Percentiles rank a stretch among this genome's conserved stretches.
These are phyloP conservation scores for Verticillium dahliae DNA, from an alignment of 2,329 filamentous ascomycete species.

Conservation along the genomic window DNA sequence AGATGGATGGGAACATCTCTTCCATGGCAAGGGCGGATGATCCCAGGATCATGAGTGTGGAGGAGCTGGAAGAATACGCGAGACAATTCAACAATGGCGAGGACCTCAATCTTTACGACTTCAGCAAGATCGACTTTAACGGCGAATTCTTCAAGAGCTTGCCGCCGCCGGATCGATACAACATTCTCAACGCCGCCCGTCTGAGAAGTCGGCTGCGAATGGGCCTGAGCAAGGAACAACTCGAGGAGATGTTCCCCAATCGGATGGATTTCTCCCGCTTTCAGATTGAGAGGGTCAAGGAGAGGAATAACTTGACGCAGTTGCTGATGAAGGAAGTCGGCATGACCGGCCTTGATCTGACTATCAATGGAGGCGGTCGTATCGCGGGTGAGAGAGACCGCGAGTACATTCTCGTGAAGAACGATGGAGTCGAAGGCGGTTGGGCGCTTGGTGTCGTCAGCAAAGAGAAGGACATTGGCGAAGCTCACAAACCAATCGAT, in stretches of 20 bases:
- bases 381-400: slow-evolving; percentile 81
- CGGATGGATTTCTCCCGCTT: slow-evolving; percentile 96
- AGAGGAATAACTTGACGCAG: slow-evolving; percentile 92
- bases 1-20: slow-evolving; percentile 70
- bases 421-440: slow-evolving; percentile 88
- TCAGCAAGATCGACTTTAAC: slow-evolving; percentile 97
- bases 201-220: slow-evolving; percentile 83
- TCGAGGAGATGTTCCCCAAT: slow-evolving; percentile 95
- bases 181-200: slow-evolving; percentile 91
- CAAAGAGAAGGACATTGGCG: slow-evolving; percentile 71
- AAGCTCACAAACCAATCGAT: slow-evolving; percentile 84
- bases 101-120: slow-evolving; percentile 88
- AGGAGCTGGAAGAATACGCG: slow-evolving; percentile 91
- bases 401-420: slow-evolving; percentile 95
- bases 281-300: slow-evolving; percentile 88
- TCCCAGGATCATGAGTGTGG: slow-evolving; percentile 90
- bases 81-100: slow-evolving; percentile 87
- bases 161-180: slow-evolving; percentile 86
- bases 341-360: slow-evolving; percentile 71
- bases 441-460: slow-evolving; percentile 95
- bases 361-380: slow-evolving; percentile 53
- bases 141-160: slow-evolving; percentile 91
- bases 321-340: slow-evolving; percentile 90
- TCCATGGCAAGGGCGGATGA: slow-evolving; percentile 88
- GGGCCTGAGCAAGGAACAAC: slow-evolving; percentile 93